These are phyloP conservation scores for Delitschia confertaspora DNA, from an alignment of 495 filamentous ascomycete species.

Conservation along the genomic window DNA sequence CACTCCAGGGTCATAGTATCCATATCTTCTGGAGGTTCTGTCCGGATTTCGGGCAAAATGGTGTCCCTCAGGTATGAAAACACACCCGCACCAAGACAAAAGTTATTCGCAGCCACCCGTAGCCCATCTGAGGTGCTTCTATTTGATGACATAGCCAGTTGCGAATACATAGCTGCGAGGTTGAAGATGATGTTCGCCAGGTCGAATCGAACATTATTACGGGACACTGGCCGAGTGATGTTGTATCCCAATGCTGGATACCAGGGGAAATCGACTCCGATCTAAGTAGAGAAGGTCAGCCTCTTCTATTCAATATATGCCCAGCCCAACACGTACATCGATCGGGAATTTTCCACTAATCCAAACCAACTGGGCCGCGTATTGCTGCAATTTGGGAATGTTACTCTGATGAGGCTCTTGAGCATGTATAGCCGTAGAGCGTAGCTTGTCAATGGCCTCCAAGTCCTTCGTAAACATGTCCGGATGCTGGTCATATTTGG, in stretches of 20 bases:
- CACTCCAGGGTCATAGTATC: slow-evolving; percentile 78
- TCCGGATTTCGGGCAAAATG: slow-evolving; percentile 76
- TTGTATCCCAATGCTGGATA: slow-evolving; percentile 90
- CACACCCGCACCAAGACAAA: slow-evolving; percentile 81
- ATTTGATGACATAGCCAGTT: slow-evolving; percentile 75
- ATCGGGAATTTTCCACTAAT: slow-evolving; percentile 93
- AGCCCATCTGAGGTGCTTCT: slow-evolving; percentile 75
- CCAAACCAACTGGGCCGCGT: slow-evolving; percentile 91
- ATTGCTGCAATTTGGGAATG: slow-evolving; percentile 73
- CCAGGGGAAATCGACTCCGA: slow-evolving; percentile 93
- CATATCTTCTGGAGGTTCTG: slow-evolving; percentile 90
- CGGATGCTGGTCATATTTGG: slow-evolving; percentile 98
- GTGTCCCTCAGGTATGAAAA: slow-evolving; percentile 67
- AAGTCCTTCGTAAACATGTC: slow-evolving; percentile 94
- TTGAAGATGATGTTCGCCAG: slow-evolving; percentile 91
- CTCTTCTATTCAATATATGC: neutral
- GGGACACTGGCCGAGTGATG: slow-evolving; percentile 61
- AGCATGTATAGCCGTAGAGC: slow-evolving; percentile 74
- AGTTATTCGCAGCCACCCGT: slow-evolving; percentile 83
- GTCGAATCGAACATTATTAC: slow-evolving; percentile 92
- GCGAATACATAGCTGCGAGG: slow-evolving; percentile 83
- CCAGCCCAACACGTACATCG: slow-evolving; percentile 54
- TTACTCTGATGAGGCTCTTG: slow-evolving; percentile 86
- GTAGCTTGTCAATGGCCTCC: slow-evolving; percentile 71
- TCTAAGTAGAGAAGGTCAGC: slow-evolving; percentile 46